Evolutionary conservation across 176 grass and related monocot genomes (phyloP).

Genomic region (Carex kokanica): DNA sequence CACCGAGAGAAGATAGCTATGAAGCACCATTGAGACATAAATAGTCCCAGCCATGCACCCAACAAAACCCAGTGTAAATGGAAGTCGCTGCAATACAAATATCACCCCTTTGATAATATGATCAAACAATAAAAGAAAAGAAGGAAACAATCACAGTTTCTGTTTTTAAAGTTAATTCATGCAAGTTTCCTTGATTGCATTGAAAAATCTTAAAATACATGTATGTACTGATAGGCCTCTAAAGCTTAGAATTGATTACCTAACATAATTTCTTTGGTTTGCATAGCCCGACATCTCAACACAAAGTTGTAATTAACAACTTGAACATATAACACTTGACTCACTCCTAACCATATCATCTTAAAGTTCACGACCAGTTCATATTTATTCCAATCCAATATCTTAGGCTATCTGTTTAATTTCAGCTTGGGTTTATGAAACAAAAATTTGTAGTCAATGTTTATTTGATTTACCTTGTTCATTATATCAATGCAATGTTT

Average conservation of each 20-base stretch:
- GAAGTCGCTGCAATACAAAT: conserved; percentile 55
- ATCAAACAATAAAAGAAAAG: background rate
- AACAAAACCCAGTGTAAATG: conserved; percentile 69
- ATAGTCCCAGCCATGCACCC: conserved; percentile 94
- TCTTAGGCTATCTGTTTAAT: background rate
- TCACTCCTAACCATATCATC: background rate
- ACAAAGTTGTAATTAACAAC: background rate
- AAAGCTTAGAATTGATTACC: background rate
- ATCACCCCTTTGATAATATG: background rate
- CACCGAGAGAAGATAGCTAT: conserved; percentile 93
- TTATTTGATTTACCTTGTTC: background rate
- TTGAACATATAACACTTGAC: background rate
- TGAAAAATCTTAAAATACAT: background rate
- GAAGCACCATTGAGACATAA: conserved; percentile 95
- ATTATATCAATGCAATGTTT: background rate
- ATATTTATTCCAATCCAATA: background rate
- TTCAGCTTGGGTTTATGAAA: background rate
- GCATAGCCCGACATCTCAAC: background rate
- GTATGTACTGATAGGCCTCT: background rate
- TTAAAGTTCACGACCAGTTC: background rate
- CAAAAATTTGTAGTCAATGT: background rate
- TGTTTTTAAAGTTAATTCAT: background rate
- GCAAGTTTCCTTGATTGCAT: background rate
- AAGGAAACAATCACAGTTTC: background rate
- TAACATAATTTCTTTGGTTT: background rate